Base-by-base conservation (phyloP, 2,329 filamentous ascomycete species). In the Teratosphaeria destructans region DNA sequence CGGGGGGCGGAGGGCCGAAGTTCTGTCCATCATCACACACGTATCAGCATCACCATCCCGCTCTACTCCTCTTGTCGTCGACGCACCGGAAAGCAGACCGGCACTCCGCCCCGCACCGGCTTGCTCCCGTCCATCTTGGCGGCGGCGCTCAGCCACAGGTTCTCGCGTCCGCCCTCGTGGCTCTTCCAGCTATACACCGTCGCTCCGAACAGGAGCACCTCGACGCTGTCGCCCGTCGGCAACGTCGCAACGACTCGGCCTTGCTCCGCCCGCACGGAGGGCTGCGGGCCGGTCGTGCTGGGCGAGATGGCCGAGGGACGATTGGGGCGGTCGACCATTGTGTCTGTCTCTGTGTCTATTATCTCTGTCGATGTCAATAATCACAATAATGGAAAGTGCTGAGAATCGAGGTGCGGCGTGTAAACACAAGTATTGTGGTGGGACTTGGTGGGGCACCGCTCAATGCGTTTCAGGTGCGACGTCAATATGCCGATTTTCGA, bases 161-260 rank as follows among this genome's bases (percentile, higher is more conserved):
- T 63, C 67, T 71, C 67, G 39, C 84, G 77, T 60, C 82, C 79
- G 61, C 85, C 82, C 1, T 23, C 2, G 23, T 23, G 23, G 71
- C 88, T 87, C 80, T 94, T 95, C 94, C 94, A 99, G 75, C 88
- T 94, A 61, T 89, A 85, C 55, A 99, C 88, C 0, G 92, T 97
- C 11, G 94, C 94, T 60, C 94, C 94, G 70, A 89, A 89, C n/a
- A 97, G 84, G 62, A 96, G 80, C 43, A 99, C 81, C 65, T 90
- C 86, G 66, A 96, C 84, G 59, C 85, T 89, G 77, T 97, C 92
- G 66, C 93, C 92, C 0, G 90, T 88, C 47, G 91, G 89, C 52
- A 97, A 83, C 34, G 81, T 82, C 37, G 93, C 93, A n/a, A 83
- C 82, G 57, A 97, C 86, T 61, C 84, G 84, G 61, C 82, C 82